phyloP scores from a whole-genome alignment of 768 basidiomycete genomes.

The Auricularia sp. region DNA sequence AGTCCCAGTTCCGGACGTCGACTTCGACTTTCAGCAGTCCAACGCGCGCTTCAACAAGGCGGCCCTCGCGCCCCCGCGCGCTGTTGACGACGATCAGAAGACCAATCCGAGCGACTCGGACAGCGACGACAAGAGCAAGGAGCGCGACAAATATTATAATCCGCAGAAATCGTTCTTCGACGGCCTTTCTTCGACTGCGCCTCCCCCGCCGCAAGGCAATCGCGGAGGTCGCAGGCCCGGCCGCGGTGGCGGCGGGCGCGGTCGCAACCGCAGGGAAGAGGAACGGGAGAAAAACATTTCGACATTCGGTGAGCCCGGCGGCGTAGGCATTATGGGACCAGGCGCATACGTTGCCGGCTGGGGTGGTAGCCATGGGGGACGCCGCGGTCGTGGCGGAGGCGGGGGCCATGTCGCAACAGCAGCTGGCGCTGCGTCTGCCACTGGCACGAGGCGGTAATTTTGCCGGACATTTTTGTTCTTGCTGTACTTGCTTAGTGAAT shows the following conservation, averaged over 20 bases:
- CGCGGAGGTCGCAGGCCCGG: conserved; percentile 20
- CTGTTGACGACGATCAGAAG: conserved; percentile 14
- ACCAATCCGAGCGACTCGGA: conserved; percentile 14
- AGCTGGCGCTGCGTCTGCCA: background rate
- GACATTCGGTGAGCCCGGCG: conserved; percentile 80
- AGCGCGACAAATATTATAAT: conserved; percentile 41
- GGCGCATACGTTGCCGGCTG: conserved; percentile 72
- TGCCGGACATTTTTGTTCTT: background rate
- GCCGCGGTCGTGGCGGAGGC: conserved; percentile 25
- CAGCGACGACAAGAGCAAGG: conserved; percentile 25
- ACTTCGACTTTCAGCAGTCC: conserved; percentile 72
- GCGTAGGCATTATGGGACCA: conserved; percentile 66
- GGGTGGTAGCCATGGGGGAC: conserved; percentile 49
- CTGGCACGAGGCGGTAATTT: background rate
- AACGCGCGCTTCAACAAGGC: conserved; percentile 79
- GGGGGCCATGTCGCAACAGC: conserved; percentile 9
- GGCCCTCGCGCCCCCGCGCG: conserved; percentile 29
- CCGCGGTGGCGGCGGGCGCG: conserved; percentile 25
- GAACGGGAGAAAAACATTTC: conserved; percentile 77
- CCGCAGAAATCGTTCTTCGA: conserved; percentile 77
- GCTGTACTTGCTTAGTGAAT: background rate
- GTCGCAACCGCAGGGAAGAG: conserved; percentile 66
- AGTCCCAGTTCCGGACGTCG: conserved; percentile 54
- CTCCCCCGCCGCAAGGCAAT: conserved; percentile 22
- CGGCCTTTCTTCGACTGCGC: conserved; percentile 35